A percentile compares a stretch with the other conserved stretches of the same genome.
These are phyloP conservation scores for Shiraia sp. DNA, from an alignment of 2,329 filamentous ascomycete species.

Conservation along the genomic window DNA sequence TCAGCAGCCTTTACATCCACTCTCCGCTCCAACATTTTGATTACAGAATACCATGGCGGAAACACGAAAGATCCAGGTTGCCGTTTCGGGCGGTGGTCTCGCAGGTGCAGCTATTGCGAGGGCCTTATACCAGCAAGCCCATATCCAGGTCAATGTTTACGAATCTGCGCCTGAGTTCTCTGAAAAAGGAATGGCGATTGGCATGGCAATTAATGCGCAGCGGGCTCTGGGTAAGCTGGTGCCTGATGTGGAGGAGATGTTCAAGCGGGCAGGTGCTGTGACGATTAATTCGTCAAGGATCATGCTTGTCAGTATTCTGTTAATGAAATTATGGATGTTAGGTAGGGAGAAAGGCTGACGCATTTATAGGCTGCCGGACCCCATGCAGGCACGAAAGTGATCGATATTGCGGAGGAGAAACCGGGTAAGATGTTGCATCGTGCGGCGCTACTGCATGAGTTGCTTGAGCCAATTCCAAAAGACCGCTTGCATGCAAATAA, in stretches of 20 bases:
- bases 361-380: not conserved
- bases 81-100: slow-evolving; percentile 43
- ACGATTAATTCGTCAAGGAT: slow-evolving; percentile 1
- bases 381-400: slow-evolving; percentile 1
- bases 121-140: slow-evolving; percentile 35
- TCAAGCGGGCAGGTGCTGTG: slow-evolving; percentile 1
- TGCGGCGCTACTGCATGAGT: slow-evolving; percentile 10
- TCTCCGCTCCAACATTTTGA: not conserved
- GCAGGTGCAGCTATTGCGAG: slow-evolving; percentile 43
- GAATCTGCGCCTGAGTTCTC: slow-evolving; percentile 37
- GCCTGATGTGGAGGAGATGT: not conserved
- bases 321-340: slow-evolving; percentile 12
- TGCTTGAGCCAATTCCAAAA: slow-evolving; percentile 9
- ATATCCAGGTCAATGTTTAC: slow-evolving; percentile 44
- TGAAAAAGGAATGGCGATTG: slow-evolving; percentile 44
- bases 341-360: not conserved
- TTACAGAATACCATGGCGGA: slow-evolving; percentile 1
- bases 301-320: slow-evolving; percentile 2
- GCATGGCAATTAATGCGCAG: slow-evolving; percentile 44
- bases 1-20: not conserved
- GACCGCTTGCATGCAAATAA: slow-evolving; percentile 6
- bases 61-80: slow-evolving; percentile 4
- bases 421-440: slow-evolving; percentile 15
- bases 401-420: slow-evolving; percentile 12
- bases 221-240: slow-evolving; percentile 3